These are phyloP conservation scores for Mortierella sp. DNA, from an alignment of 371 early-diverging fungal species.

Conservation along the genomic window DNA sequence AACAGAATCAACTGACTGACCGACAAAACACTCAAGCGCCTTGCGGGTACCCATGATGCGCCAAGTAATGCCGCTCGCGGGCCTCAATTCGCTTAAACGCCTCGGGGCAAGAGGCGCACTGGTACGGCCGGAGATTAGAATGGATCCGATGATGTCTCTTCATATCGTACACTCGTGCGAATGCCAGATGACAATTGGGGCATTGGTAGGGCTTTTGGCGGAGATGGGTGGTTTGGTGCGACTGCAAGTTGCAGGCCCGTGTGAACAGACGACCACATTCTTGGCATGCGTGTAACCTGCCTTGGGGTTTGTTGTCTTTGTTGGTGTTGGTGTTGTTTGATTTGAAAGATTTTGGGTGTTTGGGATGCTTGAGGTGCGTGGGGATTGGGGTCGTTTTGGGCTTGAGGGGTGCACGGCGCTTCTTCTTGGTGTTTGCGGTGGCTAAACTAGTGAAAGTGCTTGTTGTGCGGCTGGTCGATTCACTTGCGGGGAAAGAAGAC, in stretches of 20 bases:
- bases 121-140: conserved; percentile 1
- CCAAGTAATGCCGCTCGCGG: background rate
- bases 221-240: conserved; percentile 4
- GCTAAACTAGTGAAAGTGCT: background rate
- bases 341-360: background rate
- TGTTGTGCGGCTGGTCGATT: background rate
- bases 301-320: background rate
- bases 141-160: conserved; percentile 11
- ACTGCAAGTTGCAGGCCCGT: conserved; percentile 9
- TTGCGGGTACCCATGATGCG: background rate
- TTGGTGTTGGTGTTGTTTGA: background rate
- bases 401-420: background rate
- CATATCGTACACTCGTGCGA: conserved; percentile 10
- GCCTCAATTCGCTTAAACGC: conserved; percentile 11
- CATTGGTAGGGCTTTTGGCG: background rate
- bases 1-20: no score
- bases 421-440: background rate
- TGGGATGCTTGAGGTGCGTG: background rate
- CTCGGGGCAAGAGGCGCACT: background rate
- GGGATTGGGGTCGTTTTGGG: background rate
- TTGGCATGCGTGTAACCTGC: background rate
- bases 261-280: background rate
- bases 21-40: no score
- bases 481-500: background rate
- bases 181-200: background rate